These are phyloP conservation scores for Exserohilum rostratum DNA, from an alignment of 2,329 filamentous ascomycete genomes.

Conservation along the genomic window DNA sequence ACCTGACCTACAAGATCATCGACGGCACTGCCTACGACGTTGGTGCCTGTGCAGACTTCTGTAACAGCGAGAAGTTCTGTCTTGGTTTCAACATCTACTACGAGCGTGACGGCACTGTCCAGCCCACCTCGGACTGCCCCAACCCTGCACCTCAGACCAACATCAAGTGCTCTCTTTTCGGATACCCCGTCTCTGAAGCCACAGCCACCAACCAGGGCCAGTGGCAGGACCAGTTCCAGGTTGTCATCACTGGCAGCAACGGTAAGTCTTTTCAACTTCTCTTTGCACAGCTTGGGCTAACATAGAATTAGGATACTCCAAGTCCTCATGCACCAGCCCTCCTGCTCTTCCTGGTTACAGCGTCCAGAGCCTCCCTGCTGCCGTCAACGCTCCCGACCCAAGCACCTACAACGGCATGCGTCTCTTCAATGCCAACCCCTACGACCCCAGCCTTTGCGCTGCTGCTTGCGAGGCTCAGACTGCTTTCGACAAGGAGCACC, in stretches of 20 bases:
- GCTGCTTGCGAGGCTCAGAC: constrained; percentile 46
- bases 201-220: constrained; percentile 34
- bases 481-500: constrained; percentile 39
- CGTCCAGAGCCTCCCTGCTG: constrained; percentile 23
- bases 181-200: constrained; percentile 27
- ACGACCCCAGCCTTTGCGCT: constrained; percentile 40
- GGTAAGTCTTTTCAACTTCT: constrained; percentile 7
- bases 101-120: constrained; percentile 33
- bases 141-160: constrained; percentile 32
- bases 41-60: constrained; percentile 25
- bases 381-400: constrained; percentile 35
- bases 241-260: constrained; percentile 37
- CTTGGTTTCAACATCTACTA: constrained; percentile 39
- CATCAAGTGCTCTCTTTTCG: constrained; percentile 37
- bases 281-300: background rate
- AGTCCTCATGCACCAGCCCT: constrained; percentile 12
- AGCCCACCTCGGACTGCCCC: constrained; percentile 21
- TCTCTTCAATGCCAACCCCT: constrained; percentile 37
- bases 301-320: constrained; percentile 30
- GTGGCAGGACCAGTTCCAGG: constrained; percentile 30
- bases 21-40: constrained; percentile 21
- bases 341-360: constrained; percentile 24
- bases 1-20: constrained; percentile 37
- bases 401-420: constrained; percentile 38
- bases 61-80: constrained; percentile 32